phyloP scores from a whole-genome alignment of 805 yeast species.

The Starmerella floris region DNA sequence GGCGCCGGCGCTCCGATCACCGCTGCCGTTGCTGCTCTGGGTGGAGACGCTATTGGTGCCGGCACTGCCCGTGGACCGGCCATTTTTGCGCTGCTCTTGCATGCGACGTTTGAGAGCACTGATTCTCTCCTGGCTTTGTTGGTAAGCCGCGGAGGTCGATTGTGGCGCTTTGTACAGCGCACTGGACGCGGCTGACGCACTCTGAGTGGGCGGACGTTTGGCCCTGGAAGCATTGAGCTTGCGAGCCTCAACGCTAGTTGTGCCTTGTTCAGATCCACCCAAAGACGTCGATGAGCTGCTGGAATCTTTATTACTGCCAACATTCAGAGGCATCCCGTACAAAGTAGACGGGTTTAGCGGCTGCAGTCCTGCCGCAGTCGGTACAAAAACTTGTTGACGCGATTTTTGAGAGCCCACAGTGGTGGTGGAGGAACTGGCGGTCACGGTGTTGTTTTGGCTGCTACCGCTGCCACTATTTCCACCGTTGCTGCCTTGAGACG shows the following conservation, averaged over 20 bases:
- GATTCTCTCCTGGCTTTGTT: conserved; percentile 20
- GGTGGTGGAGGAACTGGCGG: no score
- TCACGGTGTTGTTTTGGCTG: no score
- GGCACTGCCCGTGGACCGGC: not conserved
- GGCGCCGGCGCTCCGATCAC: not conserved
- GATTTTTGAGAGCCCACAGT: no score
- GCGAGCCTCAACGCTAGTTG: not conserved
- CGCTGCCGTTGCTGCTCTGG: not conserved
- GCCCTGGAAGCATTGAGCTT: not conserved
- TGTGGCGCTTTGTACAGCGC: conserved; percentile 11
- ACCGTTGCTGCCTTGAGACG: not conserved
- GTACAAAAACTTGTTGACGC: conserved; percentile 11
- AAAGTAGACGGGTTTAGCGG: conserved; percentile 18
- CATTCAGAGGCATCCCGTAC: conserved; percentile 17
- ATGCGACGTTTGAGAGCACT: conserved; percentile 18
- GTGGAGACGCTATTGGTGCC: not conserved
- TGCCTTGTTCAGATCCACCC: no score
- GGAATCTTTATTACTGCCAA: not conserved
- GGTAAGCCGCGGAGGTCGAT: conserved; percentile 15
- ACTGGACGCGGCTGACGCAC: conserved; percentile 13
- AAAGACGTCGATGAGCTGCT: no score
- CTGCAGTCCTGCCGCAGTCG: conserved; percentile 19
- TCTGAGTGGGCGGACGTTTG: not conserved
- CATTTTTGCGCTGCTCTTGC: conserved; percentile 15
- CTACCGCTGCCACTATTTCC: not conserved